Evolutionary conservation across 371 early-diverging fungal genomes (phyloP).

Genomic region (Nematocida major): DNA sequence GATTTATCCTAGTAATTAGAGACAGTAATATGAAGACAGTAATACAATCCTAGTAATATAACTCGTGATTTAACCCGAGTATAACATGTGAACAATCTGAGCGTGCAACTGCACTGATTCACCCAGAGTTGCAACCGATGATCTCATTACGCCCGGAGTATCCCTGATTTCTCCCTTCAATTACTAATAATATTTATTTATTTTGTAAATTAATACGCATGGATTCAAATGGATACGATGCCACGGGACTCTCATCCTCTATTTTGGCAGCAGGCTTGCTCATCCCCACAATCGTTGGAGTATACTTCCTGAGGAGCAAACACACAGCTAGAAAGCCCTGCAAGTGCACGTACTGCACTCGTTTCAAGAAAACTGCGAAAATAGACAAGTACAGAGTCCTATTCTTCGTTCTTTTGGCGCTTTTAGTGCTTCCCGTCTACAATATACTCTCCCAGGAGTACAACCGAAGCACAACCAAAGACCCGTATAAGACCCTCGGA

Average conservation of each 20-base stretch:
- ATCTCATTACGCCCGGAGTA: too few species aligned
- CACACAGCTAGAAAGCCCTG: not conserved
- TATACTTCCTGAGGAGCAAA: not conserved
- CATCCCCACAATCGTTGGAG: not conserved
- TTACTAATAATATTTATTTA: conserved; percentile 50
- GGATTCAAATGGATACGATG: conserved; percentile 31
- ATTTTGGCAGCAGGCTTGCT: conserved; percentile 23
- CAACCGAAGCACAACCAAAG: not conserved
- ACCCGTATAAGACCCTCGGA: conserved; percentile 22
- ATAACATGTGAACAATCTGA: too few species aligned
- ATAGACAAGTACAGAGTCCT: conserved; percentile 1
- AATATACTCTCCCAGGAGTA: conserved; percentile 14
- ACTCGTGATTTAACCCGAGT: too few species aligned
- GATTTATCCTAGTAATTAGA: too few species aligned
- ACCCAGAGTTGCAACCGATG: too few species aligned
- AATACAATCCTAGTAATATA: too few species aligned
- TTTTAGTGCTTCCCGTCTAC: conserved; percentile 9
- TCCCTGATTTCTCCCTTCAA: conserved; percentile 1
- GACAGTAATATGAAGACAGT: too few species aligned
- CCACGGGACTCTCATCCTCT: conserved; percentile 36
- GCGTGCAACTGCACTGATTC: too few species aligned
- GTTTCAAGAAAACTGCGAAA: not conserved
- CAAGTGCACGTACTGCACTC: not conserved
- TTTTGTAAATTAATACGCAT: conserved; percentile 28
- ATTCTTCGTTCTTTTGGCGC: not conserved